Evolutionary conservation across 2,329 filamentous ascomycete species (phyloP), one percentile per base, ranked within the genome.

Genomic region (Lachnellula arida): DNA sequence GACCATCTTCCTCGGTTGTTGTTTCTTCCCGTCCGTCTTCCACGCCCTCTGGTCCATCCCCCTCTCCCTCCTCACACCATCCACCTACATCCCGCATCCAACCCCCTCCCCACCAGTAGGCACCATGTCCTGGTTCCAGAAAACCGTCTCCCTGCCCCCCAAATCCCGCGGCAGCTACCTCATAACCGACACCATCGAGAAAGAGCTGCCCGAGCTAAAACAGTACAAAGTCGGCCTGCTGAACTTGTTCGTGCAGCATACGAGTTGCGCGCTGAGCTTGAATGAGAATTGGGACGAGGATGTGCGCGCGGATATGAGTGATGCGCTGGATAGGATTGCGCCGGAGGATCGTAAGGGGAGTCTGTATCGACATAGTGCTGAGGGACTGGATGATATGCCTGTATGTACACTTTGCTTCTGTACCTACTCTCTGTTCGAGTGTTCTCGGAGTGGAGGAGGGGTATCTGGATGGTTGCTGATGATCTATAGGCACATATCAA

Each of bases 201-300:
- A 78, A 49, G 77, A 85, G 57, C 75, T 97, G 0, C 92, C 93
- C 4, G 91, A 97, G 74, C 81, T 97, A 62, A 78, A 79, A 57
- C 72, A 82, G 63, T 96, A 96, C 81, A 93, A 93, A 72, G 83
- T 94, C 65, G 91, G 91, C 46, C 75, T 96, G 58, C 76, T 97
- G 60, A 86, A 96, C 71, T 80, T 99, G 47, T 99, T 97, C 72
- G 81, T 97, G 53, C 93, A 99, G 75, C 94, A 99, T 75, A 99
- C 94, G 5, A 91, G 85, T 68, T 96, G 91, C 74, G 94, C 89
- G 12, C 79, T 99, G 52, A 89, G 84, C 58, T 76, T 99, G 66
- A 99, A 99, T 70, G 94, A 99, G 80, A 97, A 97, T 75, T 87
- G 82, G 73, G 90, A 92, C 69, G 72, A 73, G 46, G 90, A 95